These are phyloP conservation scores for Alternaria sp. DNA, from an alignment of 2,329 filamentous ascomycete genomes.

Conservation along the genomic window DNA sequence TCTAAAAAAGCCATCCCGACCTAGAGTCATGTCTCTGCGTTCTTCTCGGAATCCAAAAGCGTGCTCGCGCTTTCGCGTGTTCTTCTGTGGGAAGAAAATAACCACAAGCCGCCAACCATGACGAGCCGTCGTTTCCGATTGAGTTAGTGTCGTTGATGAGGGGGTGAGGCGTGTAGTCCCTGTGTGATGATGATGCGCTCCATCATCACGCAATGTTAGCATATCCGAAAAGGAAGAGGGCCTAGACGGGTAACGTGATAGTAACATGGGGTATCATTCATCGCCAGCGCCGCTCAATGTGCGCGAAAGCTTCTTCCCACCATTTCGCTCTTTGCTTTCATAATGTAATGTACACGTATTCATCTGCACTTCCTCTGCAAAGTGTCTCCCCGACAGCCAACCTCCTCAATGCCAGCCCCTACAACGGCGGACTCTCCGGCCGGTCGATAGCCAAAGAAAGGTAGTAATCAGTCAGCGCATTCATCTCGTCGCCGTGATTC, in stretches of 20 bases:
- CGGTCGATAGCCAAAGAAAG: slow-evolving; percentile 31
- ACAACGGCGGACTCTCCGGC: slow-evolving; percentile 30
- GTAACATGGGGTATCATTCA: background rate
- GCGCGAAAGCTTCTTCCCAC: background rate
- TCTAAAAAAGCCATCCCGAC: background rate
- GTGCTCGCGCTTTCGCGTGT: background rate
- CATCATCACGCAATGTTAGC: background rate
- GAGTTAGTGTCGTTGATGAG: background rate
- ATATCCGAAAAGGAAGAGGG: accelerated
- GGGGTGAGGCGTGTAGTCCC: background rate
- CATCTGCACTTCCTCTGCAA: background rate
- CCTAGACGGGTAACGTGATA: no score
- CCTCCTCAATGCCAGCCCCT: background rate
- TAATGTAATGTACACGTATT: background rate
- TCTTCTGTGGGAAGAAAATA: background rate
- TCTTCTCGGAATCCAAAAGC: background rate
- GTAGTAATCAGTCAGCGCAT: slow-evolving; percentile 45
- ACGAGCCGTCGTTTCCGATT: background rate
- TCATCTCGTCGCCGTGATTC: slow-evolving; percentile 42
- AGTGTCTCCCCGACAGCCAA: background rate
- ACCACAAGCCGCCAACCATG: background rate
- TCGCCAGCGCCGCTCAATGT: background rate
- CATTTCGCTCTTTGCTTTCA: background rate
- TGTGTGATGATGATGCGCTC: background rate
- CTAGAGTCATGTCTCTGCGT: background rate